phyloP scores from a whole-genome alignment of 2,329 filamentous ascomycete genomes.

The Calonectria naviculata region DNA sequence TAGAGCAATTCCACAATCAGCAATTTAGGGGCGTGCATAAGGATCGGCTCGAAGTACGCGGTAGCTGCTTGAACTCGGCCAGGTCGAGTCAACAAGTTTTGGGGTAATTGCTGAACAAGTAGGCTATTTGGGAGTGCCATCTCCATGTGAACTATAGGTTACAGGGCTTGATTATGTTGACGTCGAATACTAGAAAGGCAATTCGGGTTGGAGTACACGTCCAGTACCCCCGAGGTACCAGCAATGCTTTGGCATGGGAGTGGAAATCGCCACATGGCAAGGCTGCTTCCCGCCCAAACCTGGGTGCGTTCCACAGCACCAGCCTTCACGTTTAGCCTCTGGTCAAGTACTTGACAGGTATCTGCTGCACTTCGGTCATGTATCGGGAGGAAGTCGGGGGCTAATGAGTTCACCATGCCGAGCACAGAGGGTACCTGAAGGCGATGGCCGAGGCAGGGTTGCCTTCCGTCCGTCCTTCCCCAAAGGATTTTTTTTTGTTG shows the following conservation, averaged over 20 bases:
- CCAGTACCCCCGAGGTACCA: conserved; percentile 8
- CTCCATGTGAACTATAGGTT: neutral
- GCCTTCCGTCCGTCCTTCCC: conserved; percentile 37
- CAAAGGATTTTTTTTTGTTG: conserved; percentile 39
- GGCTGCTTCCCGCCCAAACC: neutral
- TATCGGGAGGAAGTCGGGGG: conserved; percentile 31
- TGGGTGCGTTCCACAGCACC: neutral
- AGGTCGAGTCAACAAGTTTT: neutral
- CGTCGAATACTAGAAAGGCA: neutral
- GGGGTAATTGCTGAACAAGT: neutral
- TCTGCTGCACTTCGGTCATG: conserved; percentile 24
- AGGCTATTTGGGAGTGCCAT: neutral
- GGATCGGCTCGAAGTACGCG: neutral
- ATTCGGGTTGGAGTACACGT: neutral
- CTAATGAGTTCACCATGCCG: conserved; percentile 11
- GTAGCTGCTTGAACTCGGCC: neutral
- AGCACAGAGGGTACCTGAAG: neutral
- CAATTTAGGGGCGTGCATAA: neutral
- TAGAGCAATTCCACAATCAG: neutral
- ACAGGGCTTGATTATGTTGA: neutral
- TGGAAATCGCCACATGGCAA: neutral
- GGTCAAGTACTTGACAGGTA: conserved; percentile 20
- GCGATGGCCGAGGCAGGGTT: neutral
- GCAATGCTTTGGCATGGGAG: neutral
- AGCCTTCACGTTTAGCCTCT: conserved; percentile 12